Base-by-base conservation (phyloP, 768 basidiomycete genomes). In the Boletellus emodensis region DNA sequence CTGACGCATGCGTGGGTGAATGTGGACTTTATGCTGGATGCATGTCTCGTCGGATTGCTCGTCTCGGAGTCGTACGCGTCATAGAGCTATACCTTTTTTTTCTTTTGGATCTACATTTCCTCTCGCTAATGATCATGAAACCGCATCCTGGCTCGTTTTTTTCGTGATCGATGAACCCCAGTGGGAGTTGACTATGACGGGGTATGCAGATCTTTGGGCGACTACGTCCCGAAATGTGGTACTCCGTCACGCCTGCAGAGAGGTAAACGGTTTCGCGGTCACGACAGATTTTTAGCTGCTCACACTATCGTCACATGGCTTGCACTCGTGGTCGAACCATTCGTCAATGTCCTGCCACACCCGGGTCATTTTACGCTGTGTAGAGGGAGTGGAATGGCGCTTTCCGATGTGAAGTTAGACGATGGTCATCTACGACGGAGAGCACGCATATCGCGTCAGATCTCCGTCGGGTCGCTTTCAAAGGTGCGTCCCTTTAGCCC, bases 1-100 rank as follows among this genome's bases (percentile, higher is more conserved):
- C 70, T 80, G 20, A 97, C 94, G 0, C 95, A 99, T 67, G 90
- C 86, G 4, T 99, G 95, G 95, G 94, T 99, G 30, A 97, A 92
- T 58, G 82, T 79, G n/a, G 95, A 99, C 44, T 86, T 86, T 59
- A 96, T 98, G 91, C 75, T 99, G 18, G 94, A 97, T 63, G 78
- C 83, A 32, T 97, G 92, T 67, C 74, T 96, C 40, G 87, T 99
- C 34, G 95, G 95, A 14, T 90, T 96, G 61, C 72, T 99, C 36
- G 83, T 94, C 12, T 68, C 85, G 1, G 90, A 92, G 58, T 79
- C 82, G 26, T 70, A 73, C 30, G 65, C 71, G 18, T 73, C 72
- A 46, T 72, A 70, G 61, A 58, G 28, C 12, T 15, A 18, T 15
- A 37, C 34, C 7, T 14, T 3, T 24, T 24, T 24, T 24, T 24